Evolutionary conservation across 257 asterid genomes (phyloP).

Genomic region (Scutellaria barbata): DNA sequence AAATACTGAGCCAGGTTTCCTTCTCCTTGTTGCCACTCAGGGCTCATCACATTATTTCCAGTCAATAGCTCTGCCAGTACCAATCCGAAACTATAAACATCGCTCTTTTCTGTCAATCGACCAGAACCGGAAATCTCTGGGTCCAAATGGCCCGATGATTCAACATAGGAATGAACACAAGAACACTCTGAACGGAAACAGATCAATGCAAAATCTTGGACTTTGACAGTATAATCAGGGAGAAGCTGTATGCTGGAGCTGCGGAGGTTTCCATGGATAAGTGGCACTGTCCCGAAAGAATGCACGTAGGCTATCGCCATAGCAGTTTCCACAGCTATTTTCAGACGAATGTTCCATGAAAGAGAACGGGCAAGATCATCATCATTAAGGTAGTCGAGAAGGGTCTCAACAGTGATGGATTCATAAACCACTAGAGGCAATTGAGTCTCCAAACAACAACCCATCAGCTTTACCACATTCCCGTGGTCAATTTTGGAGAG

Average conservation of each 20-base stretch:
- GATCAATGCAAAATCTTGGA: conserved; percentile 16
- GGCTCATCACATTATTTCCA: conserved; percentile 14
- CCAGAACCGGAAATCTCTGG: conserved; percentile 19
- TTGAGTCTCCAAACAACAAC: conserved; percentile 42
- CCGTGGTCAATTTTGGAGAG: conserved; percentile 33
- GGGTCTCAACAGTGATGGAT: conserved; percentile 22
- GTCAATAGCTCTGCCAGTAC: conserved; percentile 39
- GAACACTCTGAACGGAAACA: not conserved
- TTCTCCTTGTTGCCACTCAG: conserved; percentile 25
- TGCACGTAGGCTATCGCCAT: conserved; percentile 36
- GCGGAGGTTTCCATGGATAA: conserved; percentile 35
- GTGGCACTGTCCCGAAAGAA: not conserved
- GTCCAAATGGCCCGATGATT: conserved; percentile 14
- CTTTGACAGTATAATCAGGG: conserved; percentile 27
- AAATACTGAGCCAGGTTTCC: conserved; percentile 13
- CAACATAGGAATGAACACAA: not conserved
- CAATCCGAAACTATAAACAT: conserved; percentile 41
- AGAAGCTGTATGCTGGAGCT: conserved; percentile 35
- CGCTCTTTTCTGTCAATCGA: conserved; percentile 29
- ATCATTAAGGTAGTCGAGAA: conserved; percentile 25
- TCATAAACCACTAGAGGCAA: conserved; percentile 37
- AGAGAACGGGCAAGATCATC: conserved; percentile 17
- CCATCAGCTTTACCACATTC: conserved; percentile 41
- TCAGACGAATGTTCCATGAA: conserved; percentile 39
- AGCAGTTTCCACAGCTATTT: conserved; percentile 35